Base-by-base conservation (phyloP, 305 asterid genomes). In the Solanum hybrid region DNA sequence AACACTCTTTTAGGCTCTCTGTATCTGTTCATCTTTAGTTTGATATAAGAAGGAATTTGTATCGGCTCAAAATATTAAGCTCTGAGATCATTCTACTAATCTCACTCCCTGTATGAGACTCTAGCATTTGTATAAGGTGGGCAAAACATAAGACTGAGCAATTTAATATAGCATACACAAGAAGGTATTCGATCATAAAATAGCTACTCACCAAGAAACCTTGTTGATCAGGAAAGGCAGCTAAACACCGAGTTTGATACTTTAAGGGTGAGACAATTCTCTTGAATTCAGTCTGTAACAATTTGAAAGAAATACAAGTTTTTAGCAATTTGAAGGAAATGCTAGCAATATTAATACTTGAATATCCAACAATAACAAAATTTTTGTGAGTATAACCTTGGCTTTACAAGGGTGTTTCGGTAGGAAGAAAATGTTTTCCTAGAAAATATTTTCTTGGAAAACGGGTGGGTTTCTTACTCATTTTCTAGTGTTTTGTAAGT, bases 221-320 rank as follows among this genome's bases (percentile, higher is more conserved):
- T 93, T 96, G 98, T 91, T 97, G 95, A 92, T 97, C 98, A 71
- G 99, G 99, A 92, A 97, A 96, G 87, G 99, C 97, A 88, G 99
- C 99, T 89, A 97, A 87, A 90, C 98, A 97, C 93, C 99, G 94
- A 31, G 99, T 97, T 92, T 97, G 99, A 93, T 96, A 94, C 95
- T 95, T 95, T 89, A 97, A 82, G 36, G 99, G 99, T 86, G 99
- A 97, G 76, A 75, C 37, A 87, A 97, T 90, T 92, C 97, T 94
- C 96, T 95, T 97, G 93, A 94, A 96, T 91, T 97, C 99, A 32
- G 93, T 17, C 99, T 96, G 95, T 86, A 89, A 34, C 85, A 35
- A 82, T 86, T 82, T 82, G 6, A 46, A 82, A 26, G 24, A 46
- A 40, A 51, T 29, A 46, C 56, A 82, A 82, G 37, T 12, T 42